Evolutionary conservation across 2,329 filamentous ascomycete genomes (phyloP), one percentile per base, ranked within the genome.

Genomic region (Apiospora koreana): DNA sequence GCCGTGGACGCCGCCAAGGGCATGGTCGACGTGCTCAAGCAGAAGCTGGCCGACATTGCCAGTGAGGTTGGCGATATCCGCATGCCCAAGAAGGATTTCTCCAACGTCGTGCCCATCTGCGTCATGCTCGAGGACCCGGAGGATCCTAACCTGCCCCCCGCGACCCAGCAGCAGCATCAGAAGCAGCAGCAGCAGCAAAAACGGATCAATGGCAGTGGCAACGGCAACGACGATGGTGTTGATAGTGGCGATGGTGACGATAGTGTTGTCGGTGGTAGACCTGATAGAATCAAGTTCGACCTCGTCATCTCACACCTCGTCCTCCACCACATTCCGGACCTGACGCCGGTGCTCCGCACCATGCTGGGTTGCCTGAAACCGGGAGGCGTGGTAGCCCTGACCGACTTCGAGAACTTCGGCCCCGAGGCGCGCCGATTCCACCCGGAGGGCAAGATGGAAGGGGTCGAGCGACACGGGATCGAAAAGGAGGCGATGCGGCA

Each of bases 361-460:
- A 81, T 89, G 76, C 77, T 81, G 35, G 84, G 81, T 7, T 85
- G 84, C 48, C 77, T 89, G 58, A 82, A 80, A 69, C 76, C 80
- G 0, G 86, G 86, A 0, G 88, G 86, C 0, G 74, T 77, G 68
- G 80, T 88, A 0, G 85, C 85, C 1, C 76, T 89, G 73, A 89
- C 87, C 1, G 88, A 89, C 74, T 90, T 86, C 75, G 86, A 89
- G 75, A 84, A 89, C 72, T 86, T 85, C 75, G 87, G 87, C 0
- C 83, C 83, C 0, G 84, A 84, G 58, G 85, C 86, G 1, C 79
- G 83, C 42, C 78, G 77, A 65, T 89, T 89, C 31, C 87, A 90
- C 77, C 83, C 87, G 0, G 79, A 82, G 73, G 74, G 74, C 28
- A 88, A 87, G 77, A 83, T 88, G 81, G 80, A 80, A 0, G 86